These are phyloP conservation scores for Infundibulicybe gibba DNA, from an alignment of 768 basidiomycete genomes.

Conservation along the genomic window DNA sequence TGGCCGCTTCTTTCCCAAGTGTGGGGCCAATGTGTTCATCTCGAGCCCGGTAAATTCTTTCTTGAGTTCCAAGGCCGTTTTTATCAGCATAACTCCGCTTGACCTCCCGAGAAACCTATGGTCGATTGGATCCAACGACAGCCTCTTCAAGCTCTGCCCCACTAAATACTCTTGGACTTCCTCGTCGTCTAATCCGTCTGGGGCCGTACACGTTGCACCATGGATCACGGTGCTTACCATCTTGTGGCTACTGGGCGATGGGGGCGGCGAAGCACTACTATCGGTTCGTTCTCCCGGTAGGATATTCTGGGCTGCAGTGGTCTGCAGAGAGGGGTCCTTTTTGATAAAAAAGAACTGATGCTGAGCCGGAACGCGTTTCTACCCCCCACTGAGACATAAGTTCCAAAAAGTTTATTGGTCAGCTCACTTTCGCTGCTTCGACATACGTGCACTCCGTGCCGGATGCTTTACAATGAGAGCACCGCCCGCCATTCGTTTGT, in stretches of 20 bases:
- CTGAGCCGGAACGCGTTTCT: too few species aligned
- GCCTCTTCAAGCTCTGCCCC: slow-evolving; percentile 24
- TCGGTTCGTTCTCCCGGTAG: too few species aligned
- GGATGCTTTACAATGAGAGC: slow-evolving; percentile 66
- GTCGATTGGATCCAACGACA: slow-evolving; percentile 30
- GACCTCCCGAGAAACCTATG: slow-evolving; percentile 54
- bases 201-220: too few species aligned
- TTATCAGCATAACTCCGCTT: slow-evolving; percentile 51
- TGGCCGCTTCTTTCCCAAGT: slow-evolving; percentile 11
- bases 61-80: slow-evolving; percentile 56
- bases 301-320: too few species aligned
- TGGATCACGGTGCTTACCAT: too few species aligned
- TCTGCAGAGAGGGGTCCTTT: too few species aligned
- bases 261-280: too few species aligned
- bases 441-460: slow-evolving; percentile 66
- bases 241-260: too few species aligned
- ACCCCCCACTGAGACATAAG: too few species aligned
- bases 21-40: background rate
- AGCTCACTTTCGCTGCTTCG: slow-evolving; percentile 61
- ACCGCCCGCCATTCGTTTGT: slow-evolving; percentile 61
- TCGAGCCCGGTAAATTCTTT: slow-evolving; percentile 46
- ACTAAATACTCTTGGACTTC: too few species aligned
- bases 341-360: too few species aligned
- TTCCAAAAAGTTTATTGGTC: slow-evolving; percentile 7
- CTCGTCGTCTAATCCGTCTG: too few species aligned